phyloP scores from a whole-genome alignment of 805 yeast genomes.

The Metahyphopichia silvanorum region DNA sequence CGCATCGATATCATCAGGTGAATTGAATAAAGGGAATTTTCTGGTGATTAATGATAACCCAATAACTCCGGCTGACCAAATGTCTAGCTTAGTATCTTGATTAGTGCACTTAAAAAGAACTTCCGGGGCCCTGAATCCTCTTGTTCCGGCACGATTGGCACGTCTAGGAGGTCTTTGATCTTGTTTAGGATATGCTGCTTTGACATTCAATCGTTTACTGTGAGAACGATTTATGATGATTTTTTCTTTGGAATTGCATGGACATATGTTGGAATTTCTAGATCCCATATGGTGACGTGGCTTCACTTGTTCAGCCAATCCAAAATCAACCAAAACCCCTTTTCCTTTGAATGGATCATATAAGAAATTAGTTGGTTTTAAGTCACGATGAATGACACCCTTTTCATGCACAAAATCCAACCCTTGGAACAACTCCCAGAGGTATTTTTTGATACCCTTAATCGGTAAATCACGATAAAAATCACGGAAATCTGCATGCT shows the following conservation, averaged over 20 bases:
- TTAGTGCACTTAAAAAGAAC: slow-evolving; percentile 82
- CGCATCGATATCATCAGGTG: slow-evolving; percentile 92
- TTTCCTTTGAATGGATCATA: slow-evolving; percentile 62
- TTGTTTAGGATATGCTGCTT: slow-evolving; percentile 72
- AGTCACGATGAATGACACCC: slow-evolving; percentile 41
- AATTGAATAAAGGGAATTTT: slow-evolving; percentile 90
- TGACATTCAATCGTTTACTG: slow-evolving; percentile 24
- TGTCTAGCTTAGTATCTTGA: slow-evolving; percentile 78
- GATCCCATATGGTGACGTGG: slow-evolving; percentile 7
- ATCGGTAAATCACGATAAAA: slow-evolving; percentile 79
- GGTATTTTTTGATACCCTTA: slow-evolving; percentile 75
- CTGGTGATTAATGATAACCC: slow-evolving; percentile 72
- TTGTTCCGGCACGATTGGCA: slow-evolving; percentile 95
- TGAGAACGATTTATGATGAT: slow-evolving; percentile 8
- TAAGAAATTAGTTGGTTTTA: slow-evolving; percentile 61
- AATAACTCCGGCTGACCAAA: slow-evolving; percentile 93
- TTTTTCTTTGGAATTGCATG: slow-evolving; percentile 43
- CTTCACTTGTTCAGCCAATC: slow-evolving; percentile 67
- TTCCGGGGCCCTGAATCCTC: slow-evolving; percentile 95
- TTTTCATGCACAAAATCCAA: slow-evolving; percentile 56
- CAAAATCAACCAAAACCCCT: slow-evolving; percentile 90
- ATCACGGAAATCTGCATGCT: slow-evolving; percentile 86
- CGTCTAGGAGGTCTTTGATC: slow-evolving; percentile 86
- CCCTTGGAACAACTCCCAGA: slow-evolving; percentile 75
- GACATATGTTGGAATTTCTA: slow-evolving; percentile 42